phyloP scores from a whole-genome alignment of 2,329 filamentous ascomycete species.

The Botrytis deweyae region DNA sequence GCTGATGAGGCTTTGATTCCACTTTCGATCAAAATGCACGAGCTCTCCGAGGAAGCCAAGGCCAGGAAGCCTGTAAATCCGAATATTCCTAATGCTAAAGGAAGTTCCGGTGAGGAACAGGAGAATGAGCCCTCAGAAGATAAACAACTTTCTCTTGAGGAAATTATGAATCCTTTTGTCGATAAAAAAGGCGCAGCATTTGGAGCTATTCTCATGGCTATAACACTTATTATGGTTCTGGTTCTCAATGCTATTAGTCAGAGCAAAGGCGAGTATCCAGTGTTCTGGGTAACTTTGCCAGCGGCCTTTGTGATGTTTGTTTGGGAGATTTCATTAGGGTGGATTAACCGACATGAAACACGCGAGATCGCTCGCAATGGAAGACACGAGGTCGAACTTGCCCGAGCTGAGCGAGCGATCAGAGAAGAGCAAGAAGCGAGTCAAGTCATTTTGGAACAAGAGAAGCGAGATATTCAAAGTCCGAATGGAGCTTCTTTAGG shows the following conservation, averaged over 20 bases:
- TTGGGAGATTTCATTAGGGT: conserved; percentile 65
- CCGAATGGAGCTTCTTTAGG: background rate
- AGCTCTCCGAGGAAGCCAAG: conserved; percentile 58
- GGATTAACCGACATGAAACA: conserved; percentile 61
- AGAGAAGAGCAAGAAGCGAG: conserved; percentile 37
- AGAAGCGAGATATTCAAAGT: conserved; percentile 12
- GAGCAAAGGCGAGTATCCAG: conserved; percentile 51
- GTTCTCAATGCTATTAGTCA: conserved; percentile 62
- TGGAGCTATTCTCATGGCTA: conserved; percentile 64
- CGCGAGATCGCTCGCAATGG: conserved; percentile 60
- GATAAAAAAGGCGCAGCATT: conserved; percentile 66
- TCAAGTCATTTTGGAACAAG: conserved; percentile 16
- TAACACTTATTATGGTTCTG: conserved; percentile 64
- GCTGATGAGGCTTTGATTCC: conserved; percentile 63
- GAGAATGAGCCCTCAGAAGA: conserved; percentile 47
- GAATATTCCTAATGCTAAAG: conserved; percentile 66
- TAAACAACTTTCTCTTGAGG: conserved; percentile 62
- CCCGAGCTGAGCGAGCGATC: conserved; percentile 43
- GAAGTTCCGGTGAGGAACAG: conserved; percentile 53
- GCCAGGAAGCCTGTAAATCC: conserved; percentile 64
- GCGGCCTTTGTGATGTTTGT: conserved; percentile 67
- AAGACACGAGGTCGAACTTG: conserved; percentile 48
- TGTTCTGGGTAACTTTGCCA: conserved; percentile 69
- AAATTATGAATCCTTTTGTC: conserved; percentile 73
- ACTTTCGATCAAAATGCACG: conserved; percentile 64